These are phyloP conservation scores for Eryngium alpinum DNA, from an alignment of 140 eudicot species.

Conservation along the genomic window DNA sequence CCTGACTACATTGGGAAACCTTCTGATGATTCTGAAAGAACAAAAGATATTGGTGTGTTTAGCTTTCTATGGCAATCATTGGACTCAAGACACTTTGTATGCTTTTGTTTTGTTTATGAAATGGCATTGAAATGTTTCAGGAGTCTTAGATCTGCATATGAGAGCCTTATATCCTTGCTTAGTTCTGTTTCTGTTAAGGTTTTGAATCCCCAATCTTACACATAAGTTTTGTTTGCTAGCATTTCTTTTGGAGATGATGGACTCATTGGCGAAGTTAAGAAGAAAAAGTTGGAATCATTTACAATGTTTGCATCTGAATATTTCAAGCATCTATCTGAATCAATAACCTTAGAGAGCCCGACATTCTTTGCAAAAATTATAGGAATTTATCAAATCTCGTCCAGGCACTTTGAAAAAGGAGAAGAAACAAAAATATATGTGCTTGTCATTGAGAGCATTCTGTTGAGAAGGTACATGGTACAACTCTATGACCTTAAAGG, in stretches of 20 bases:
- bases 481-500: constrained; percentile 98
- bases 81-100: constrained; percentile 40
- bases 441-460: constrained; percentile 91
- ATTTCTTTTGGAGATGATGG: too few species aligned
- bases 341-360: too few species aligned
- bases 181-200: constrained; percentile 48
- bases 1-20: constrained; percentile 53
- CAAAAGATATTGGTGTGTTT: constrained; percentile 37
- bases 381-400: constrained; percentile 93
- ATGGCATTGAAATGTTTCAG: constrained; percentile 45
- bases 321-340: constrained; percentile 81
- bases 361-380: constrained; percentile 91
- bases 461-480: constrained; percentile 69
- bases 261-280: too few species aligned
- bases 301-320: constrained; percentile 89
- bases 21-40: constrained; percentile 61
- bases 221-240: too few species aligned
- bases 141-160: constrained; percentile 65
- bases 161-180: too few species aligned
- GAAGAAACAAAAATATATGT: constrained; percentile 88
- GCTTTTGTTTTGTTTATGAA: constrained; percentile 51
- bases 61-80: constrained; percentile 34
- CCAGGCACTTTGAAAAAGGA: constrained; percentile 83
- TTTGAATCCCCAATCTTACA: constrained; percentile 55
- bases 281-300: too few species aligned